phyloP scores from a whole-genome alignment of 176 grass and related monocot genomes.

The Musa beccarii region DNA sequence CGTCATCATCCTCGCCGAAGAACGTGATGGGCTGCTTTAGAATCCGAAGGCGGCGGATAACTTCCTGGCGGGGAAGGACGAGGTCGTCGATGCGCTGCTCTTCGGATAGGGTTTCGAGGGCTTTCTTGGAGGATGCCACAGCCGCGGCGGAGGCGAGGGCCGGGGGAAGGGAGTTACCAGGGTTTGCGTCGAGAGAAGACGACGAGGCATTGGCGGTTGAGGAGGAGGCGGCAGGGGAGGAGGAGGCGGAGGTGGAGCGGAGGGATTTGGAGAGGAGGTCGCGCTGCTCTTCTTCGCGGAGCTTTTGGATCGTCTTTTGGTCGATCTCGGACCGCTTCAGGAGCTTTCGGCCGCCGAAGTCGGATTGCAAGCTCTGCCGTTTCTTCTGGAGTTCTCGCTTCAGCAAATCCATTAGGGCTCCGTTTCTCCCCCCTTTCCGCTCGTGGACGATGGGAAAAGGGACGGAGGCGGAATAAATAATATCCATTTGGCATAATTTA shows the following conservation, averaged over 20 bases:
- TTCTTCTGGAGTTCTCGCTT: constrained; percentile 70
- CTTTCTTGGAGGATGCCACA: constrained; percentile 8
- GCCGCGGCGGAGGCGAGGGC: background rate
- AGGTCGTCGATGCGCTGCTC: background rate
- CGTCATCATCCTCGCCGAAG: constrained; percentile 61
- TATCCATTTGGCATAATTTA: too few species aligned
- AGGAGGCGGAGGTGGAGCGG: background rate
- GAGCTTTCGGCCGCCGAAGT: constrained; percentile 49
- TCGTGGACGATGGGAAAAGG: background rate
- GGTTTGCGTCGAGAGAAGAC: background rate
- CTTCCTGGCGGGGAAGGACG: constrained; percentile 45
- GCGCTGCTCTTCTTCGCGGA: constrained; percentile 33
- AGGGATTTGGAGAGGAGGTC: constrained; percentile 30
- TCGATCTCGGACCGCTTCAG: constrained; percentile 55
- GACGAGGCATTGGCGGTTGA: background rate
- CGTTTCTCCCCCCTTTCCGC: background rate
- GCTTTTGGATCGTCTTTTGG: constrained; percentile 40
- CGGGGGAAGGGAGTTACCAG: background rate
- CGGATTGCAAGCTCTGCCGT: constrained; percentile 39
- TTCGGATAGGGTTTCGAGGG: background rate
- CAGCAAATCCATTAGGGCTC: constrained; percentile 48
- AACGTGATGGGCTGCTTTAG: constrained; percentile 55
- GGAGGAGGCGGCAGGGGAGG: background rate
- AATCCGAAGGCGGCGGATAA: constrained; percentile 49
- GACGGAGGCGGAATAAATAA: too few species aligned